Evolutionary conservation across 2,329 filamentous ascomycete genomes (phyloP).

Genomic region (Aspergillus pseudoglaucus): DNA sequence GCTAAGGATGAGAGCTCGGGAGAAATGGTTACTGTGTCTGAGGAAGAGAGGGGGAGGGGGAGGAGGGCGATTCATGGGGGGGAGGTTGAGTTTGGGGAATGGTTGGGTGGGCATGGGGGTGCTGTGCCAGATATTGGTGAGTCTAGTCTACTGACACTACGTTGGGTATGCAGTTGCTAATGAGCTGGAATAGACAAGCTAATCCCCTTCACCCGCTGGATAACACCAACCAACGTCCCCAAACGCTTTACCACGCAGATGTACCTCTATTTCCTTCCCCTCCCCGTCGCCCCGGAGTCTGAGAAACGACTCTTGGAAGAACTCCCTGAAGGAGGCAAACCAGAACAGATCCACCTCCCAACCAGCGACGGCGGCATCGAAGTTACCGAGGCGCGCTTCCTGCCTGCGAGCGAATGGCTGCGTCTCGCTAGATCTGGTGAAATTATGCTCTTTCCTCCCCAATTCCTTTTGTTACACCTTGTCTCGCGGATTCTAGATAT

Average conservation of each 20-base stretch:
- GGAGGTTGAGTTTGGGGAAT: constrained; percentile 59
- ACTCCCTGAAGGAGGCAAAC: constrained; percentile 33
- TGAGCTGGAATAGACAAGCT: constrained; percentile 49
- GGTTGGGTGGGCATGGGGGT: constrained; percentile 42
- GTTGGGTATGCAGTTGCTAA: neutral
- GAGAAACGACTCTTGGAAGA: constrained; percentile 25
- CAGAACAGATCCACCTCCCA: constrained; percentile 60
- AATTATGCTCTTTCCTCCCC: constrained; percentile 84
- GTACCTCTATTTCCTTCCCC: constrained; percentile 86
- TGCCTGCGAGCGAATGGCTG: constrained; percentile 65
- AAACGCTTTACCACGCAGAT: constrained; percentile 91
- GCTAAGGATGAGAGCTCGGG: constrained; percentile 43
- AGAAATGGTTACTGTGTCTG: constrained; percentile 55
- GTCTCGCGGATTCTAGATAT: constrained; percentile 45
- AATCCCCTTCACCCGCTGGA: constrained; percentile 83
- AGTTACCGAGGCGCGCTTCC: constrained; percentile 71
- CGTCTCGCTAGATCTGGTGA: constrained; percentile 54
- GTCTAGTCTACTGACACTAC: neutral
- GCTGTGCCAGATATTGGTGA: constrained; percentile 53
- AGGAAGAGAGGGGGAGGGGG: constrained; percentile 57
- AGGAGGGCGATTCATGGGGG: constrained; percentile 63
- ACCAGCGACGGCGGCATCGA: constrained; percentile 64
- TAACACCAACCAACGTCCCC: constrained; percentile 66
- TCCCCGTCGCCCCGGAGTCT: constrained; percentile 30
- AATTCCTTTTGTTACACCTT: constrained; percentile 58